Percentiles rank a stretch among this genome's conserved stretches.
These are phyloP conservation scores for Fusarium sacchari DNA, from an alignment of 2,329 filamentous ascomycete genomes.

Conservation along the genomic window DNA sequence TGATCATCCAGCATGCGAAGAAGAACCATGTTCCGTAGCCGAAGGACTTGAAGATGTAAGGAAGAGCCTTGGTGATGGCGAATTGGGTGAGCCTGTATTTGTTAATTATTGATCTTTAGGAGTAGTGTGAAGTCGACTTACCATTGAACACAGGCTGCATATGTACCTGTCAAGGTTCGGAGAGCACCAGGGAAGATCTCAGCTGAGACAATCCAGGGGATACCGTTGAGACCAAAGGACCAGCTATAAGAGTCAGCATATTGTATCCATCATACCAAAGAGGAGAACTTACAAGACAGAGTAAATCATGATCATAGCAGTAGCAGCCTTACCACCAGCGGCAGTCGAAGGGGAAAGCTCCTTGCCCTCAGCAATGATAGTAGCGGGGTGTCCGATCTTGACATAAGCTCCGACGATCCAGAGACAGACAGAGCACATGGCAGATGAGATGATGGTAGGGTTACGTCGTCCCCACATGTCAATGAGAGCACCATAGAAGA, in stretches of 20 bases:
- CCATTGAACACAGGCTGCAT: constrained; percentile 55
- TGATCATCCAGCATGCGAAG: constrained; percentile 63
- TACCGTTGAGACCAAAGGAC: constrained; percentile 57
- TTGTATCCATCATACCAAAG: accelerated
- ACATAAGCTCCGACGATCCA: constrained; percentile 65
- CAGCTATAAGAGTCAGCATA: constrained; percentile 44
- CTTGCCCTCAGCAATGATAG: constrained; percentile 55
- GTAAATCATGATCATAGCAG: constrained; percentile 65
- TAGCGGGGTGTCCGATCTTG: constrained; percentile 60
- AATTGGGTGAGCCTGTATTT: constrained; percentile 50
- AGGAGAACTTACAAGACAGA: constrained; percentile 58
- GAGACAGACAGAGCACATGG: constrained; percentile 59
- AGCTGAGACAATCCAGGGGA: constrained; percentile 57
- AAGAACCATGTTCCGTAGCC: constrained; percentile 66
- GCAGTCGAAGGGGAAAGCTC: constrained; percentile 53
- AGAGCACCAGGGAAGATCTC: constrained; percentile 58
- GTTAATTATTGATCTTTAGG: background rate
- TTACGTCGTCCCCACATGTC: constrained; percentile 53
- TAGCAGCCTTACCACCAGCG: constrained; percentile 62
- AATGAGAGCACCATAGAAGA: constrained; percentile 54
- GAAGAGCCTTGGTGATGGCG: constrained; percentile 55
- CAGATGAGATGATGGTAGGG: constrained; percentile 58
- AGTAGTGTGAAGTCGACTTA: background rate
- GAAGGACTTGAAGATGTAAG: constrained; percentile 56
- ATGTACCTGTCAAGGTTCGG: constrained; percentile 54